Percentiles rank a stretch among this genome's conserved stretches.
Conservation (phyloP, 208 protist genomes). For the Leishmania gerbilli region DNA sequence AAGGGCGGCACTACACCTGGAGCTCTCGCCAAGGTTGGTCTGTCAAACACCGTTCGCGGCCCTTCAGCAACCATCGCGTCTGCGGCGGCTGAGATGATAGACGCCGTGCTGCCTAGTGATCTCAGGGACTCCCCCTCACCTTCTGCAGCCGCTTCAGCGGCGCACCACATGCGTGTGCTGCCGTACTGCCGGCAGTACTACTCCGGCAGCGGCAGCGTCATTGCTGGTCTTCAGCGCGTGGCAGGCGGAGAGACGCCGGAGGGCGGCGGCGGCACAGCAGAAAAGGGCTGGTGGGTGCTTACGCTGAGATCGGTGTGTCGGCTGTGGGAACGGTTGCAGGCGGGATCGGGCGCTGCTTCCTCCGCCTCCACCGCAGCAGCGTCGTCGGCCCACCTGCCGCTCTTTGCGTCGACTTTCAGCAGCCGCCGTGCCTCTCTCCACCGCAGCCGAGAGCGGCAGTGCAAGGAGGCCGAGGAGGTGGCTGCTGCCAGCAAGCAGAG, state of each 20-base stretch:
- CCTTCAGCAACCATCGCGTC: constrained; percentile 6
- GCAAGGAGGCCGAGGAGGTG: constrained; percentile 18
- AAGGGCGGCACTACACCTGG: constrained; percentile 53
- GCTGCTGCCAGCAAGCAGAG: background rate
- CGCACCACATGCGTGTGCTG: constrained; percentile 34
- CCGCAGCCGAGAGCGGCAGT: constrained; percentile 16
- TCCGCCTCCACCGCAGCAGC: background rate
- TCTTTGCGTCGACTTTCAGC: constrained; percentile 29
- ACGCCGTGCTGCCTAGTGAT: constrained; percentile 24
- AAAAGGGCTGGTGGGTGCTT: background rate
- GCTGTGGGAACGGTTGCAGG: background rate
- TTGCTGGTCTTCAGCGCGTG: background rate
- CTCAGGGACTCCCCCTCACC: constrained; percentile 6
- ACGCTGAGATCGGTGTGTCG: background rate
- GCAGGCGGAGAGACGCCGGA: background rate
- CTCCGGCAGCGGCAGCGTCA: constrained; percentile 21
- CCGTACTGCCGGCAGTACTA: constrained; percentile 49
- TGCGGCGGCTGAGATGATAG: constrained; percentile 23
- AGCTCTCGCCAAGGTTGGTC: constrained; percentile 19
- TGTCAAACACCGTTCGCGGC: background rate
- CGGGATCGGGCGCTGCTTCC: background rate
- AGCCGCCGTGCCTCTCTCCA: constrained; percentile 20
- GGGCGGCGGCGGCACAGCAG: background rate
- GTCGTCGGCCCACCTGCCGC: constrained; percentile 8
- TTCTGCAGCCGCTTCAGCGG: background rate